Base-by-base conservation (phyloP, 805 yeast genomes). In the Metschnikowia rubicola region DNA sequence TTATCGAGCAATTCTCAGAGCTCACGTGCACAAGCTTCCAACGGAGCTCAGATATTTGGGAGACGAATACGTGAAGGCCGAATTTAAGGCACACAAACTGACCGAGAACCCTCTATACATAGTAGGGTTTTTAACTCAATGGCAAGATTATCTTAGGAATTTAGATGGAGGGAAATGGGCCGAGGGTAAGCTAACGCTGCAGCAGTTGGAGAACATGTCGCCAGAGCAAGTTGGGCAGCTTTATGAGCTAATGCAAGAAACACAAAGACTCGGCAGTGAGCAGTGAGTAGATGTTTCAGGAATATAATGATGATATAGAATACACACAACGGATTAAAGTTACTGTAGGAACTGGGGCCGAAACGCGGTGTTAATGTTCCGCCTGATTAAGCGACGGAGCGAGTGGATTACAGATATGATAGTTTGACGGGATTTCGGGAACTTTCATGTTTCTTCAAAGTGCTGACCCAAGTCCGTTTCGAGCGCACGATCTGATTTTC, bases 31-130 rank as follows among this genome's bases (percentile, higher is more conserved):
- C 71, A 54, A 72, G 64, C 74, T 94, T n/a, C 88, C 91, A 0
- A 65, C 69, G 3, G 81, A 81, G 41, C 85, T 86, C 51, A 75
- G 96, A 48, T 77, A 81, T 43, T 73, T 94, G 19, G 99, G 99
- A 4, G 97, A 94, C 65, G 76, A 81, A 55, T 94, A 94, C 63
- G 96, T 92, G 43, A 86, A 83, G 62, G 79, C 84, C 32, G 99
- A 94, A 68, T 94, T 94, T 72, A 81, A 83, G 58, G 84, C 91
- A 7, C 99, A 94, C 67, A 79, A 82, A 50, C 66, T 72, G 40
- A 78, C 85, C 7, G 96, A 89, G 54, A 90, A 94, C 64, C 98
- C 99, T 3, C 74, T 89, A 21, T 96, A 92, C 61, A 89, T 94
- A 31, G 90, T 94, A 10, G 99, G 97, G 10, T 94, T 94, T 58